Conservation (phyloP, 306 rosid genomes). For the Bauhinia variegata region DNA sequence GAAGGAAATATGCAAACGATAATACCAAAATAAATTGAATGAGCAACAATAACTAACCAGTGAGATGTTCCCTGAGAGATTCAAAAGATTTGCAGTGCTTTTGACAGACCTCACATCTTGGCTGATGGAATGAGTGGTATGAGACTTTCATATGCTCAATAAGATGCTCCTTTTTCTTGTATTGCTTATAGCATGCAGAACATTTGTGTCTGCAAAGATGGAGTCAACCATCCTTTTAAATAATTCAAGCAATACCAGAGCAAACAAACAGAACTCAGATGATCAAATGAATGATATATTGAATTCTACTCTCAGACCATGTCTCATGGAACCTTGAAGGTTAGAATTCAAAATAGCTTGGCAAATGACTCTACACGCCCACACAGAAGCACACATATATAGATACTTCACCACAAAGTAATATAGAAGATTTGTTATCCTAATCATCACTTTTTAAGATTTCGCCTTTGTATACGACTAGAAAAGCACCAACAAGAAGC, state of each 20-base stretch:
- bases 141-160: slow-evolving; percentile 72
- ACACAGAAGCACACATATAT: too few relatives aligned
- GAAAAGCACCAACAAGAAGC: too few relatives aligned
- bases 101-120: slow-evolving; percentile 66
- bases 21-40: slow-evolving; percentile 12
- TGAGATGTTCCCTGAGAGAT: slow-evolving; percentile 79
- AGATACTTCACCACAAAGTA: too few relatives aligned
- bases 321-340: too few relatives aligned
- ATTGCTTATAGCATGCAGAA: slow-evolving; percentile 79
- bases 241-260: background rate
- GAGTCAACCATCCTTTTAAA: slow-evolving; percentile 28
- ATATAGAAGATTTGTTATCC: too few relatives aligned
- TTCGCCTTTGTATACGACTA: too few relatives aligned
- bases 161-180: slow-evolving; percentile 71
- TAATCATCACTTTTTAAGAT: too few relatives aligned
- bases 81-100: slow-evolving; percentile 84
- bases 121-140: slow-evolving; percentile 74
- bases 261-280: background rate
- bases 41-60: slow-evolving; percentile 47
- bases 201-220: slow-evolving; percentile 66
- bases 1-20: slow-evolving; percentile 15
- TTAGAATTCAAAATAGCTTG: too few relatives aligned
- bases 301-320: background rate
- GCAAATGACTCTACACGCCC: too few relatives aligned
- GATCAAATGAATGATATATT: background rate